Conservation (phyloP, 2,329 filamentous ascomycete genomes). For the Diaporthe aspalathi region DNA sequence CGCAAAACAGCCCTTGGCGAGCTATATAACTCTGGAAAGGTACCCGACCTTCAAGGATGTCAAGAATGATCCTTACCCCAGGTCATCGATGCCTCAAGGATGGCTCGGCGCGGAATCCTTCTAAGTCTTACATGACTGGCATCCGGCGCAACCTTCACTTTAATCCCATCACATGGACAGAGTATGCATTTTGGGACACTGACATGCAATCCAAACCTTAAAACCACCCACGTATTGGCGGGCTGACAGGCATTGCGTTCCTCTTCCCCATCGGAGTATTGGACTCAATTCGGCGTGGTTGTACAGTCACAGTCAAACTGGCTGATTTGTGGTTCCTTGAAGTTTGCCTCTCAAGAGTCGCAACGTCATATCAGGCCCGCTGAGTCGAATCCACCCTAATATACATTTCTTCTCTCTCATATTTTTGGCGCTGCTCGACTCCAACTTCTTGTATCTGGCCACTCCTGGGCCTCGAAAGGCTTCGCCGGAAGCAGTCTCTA, state of each 20-base stretch:
- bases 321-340: background rate
- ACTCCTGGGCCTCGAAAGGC: background rate
- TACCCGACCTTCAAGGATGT: background rate
- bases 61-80: background rate
- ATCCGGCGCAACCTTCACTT: background rate
- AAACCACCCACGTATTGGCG: background rate
- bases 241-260: background rate
- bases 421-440: background rate
- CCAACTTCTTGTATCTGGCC: background rate
- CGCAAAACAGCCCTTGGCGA: background rate
- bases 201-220: background rate
- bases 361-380: background rate
- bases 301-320: background rate
- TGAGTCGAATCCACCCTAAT: background rate
- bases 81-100: background rate
- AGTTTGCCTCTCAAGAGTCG: background rate
- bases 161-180: background rate
- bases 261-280: background rate
- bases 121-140: background rate
- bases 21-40: background rate
- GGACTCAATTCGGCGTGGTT: background rate
- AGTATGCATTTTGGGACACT: background rate
- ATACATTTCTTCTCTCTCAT: background rate
- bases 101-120: background rate
- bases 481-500: background rate